phyloP scores from a whole-genome alignment of 257 asterid genomes.

The Eucommia ulmoides region DNA sequence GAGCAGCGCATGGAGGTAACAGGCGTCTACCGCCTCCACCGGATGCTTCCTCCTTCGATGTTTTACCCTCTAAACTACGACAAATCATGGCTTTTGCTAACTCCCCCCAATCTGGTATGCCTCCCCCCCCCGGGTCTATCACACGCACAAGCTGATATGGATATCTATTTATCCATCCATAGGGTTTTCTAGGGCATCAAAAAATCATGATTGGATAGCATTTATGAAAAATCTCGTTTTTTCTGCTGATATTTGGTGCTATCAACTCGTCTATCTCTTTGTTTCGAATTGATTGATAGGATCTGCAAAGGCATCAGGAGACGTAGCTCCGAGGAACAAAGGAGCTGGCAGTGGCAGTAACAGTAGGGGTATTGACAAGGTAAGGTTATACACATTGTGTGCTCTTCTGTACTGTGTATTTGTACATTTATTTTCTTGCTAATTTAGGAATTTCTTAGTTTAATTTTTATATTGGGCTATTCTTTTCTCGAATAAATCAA shows the following conservation, averaged over 20 bases:
- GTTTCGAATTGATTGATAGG: not conserved
- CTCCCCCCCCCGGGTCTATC: not conserved
- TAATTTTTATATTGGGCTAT: not conserved
- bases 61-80: slow-evolving; percentile 72
- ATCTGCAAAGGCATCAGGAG: not conserved
- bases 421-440: not conserved
- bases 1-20: slow-evolving; percentile 25
- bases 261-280: too few relatives aligned
- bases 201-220: too few relatives aligned
- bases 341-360: not conserved
- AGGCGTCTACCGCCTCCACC: slow-evolving; percentile 88
- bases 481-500: not conserved
- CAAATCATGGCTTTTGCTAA: slow-evolving; percentile 54
- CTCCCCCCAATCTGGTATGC: slow-evolving; percentile 21
- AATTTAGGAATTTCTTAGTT: too few relatives aligned
- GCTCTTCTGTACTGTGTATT: not conserved
- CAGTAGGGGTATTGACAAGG: too few relatives aligned
- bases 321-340: not conserved
- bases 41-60: slow-evolving; percentile 42
- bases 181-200: too few relatives aligned
- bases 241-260: too few relatives aligned
- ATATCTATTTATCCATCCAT: too few relatives aligned
- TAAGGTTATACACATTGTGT: too few relatives aligned
- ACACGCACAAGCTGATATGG: too few relatives aligned
- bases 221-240: too few relatives aligned